Conservation (phyloP, 805 yeast species). For the Cyberlindnera misumaiensis region DNA sequence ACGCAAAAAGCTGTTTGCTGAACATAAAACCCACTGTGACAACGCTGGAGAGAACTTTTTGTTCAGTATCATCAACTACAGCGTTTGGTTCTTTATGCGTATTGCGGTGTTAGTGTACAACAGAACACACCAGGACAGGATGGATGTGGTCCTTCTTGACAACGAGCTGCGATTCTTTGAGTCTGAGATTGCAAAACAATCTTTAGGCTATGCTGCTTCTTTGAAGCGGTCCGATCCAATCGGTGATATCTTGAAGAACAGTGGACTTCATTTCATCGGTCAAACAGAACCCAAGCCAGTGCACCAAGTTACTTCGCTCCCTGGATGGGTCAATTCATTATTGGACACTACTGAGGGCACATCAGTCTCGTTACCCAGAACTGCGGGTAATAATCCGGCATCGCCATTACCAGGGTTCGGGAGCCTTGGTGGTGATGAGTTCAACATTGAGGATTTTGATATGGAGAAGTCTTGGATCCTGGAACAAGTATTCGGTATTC, state of each 20-base stretch:
- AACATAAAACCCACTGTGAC: background rate
- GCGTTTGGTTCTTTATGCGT: constrained; percentile 16
- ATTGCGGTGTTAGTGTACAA: constrained; percentile 18
- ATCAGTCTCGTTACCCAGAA: background rate
- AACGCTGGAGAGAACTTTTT: constrained; percentile 5
- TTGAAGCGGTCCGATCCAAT: constrained; percentile 4
- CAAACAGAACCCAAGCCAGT: too few relatives aligned
- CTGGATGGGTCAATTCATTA: too few relatives aligned
- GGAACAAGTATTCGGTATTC: constrained; percentile 12
- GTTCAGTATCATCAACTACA: constrained; percentile 7
- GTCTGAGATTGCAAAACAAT: background rate
- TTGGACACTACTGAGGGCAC: too few relatives aligned
- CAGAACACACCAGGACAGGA: constrained; percentile 4
- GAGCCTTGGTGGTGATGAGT: too few relatives aligned
- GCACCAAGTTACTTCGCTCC: too few relatives aligned
- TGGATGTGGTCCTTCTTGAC: constrained; percentile 4
- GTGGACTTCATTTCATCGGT: too few relatives aligned
- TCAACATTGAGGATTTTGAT: constrained; percentile 2
- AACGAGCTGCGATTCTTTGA: constrained; percentile 5
- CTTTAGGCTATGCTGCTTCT: constrained; percentile 1
- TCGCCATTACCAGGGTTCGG: background rate
- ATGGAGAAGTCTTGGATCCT: constrained; percentile 7
- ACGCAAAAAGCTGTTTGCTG: constrained; percentile 3
- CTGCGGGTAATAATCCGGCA: background rate
- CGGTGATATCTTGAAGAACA: background rate